Base-by-base conservation (phyloP, 306 rosid genomes). In the Argentina anserina region DNA sequence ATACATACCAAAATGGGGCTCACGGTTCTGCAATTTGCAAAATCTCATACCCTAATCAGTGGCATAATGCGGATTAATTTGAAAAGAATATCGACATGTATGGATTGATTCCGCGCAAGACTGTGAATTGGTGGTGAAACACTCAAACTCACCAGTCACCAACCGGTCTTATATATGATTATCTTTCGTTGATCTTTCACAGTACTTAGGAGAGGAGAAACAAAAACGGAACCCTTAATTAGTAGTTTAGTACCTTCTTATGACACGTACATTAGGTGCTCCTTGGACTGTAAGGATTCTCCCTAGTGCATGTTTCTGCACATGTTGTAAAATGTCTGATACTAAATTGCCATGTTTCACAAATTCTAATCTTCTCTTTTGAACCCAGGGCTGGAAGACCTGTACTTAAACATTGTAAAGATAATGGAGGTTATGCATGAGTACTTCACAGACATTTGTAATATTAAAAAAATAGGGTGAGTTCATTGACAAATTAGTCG, bases 351-450 rank as follows among this genome's bases (percentile, higher is more conserved):
- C 42, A 71, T 41, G 75, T 58, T 71, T 71, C 56, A 56, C 56
- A 28, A 71, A 71, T 42, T 71, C 75, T 71, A 71, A 58, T 40
- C 75, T 56, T 58, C 75, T 71, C 20, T 71, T 71, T 10, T 71
- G 75, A 58, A 71, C 75, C 75, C 56, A 71, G 42, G 75, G 75
- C n/a, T 0, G 67, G 56, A 71, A 71, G 41, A 71, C 63, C 75
- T 71, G 67, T 41, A 25, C 18, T 13, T 43, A 25, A 7, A 36
- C 26, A 17, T 1, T 15, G 37, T 55, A 26, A 39, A 56, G n/a
- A 18, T 31, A 20, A 17, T 4, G 4, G 5, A 17, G 43, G 3
- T 61, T 17, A 34, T n/a, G 25, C 18, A 2, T 8, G 9, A 18
- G 23, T 60, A 18, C 14, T 61, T 61, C 67, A 61, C 8, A 61